Conservation (phyloP, 75 land plant genomes). For the Ceratopteris richardii region DNA sequence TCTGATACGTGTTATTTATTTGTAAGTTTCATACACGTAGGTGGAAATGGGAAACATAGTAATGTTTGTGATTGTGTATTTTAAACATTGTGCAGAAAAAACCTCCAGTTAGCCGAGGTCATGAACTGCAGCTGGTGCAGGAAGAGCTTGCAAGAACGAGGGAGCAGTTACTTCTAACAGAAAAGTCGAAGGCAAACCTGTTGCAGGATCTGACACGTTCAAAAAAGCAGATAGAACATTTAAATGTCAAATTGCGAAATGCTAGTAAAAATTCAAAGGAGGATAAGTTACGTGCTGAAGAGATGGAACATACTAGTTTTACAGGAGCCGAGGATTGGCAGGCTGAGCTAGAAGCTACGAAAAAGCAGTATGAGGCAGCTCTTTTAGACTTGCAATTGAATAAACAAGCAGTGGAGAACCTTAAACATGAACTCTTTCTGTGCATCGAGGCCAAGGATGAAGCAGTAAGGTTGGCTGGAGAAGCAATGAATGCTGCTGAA, state of each 20-base stretch:
- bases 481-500: conserved; percentile 34
- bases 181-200: conserved; percentile 50
- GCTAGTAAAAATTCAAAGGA: conserved; percentile 35
- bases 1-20: too few relatives aligned
- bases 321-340: conserved; percentile 14
- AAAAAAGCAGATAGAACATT: conserved; percentile 38
- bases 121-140: conserved; percentile 52
- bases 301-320: conserved; percentile 28
- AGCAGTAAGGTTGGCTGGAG: conserved; percentile 35
- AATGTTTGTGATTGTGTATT: too few relatives aligned
- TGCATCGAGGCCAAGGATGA: conserved; percentile 39
- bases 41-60: too few relatives aligned
- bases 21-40: too few relatives aligned
- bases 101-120: conserved; percentile 6
- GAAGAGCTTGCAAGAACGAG: conserved; percentile 58
- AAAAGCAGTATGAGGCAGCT: conserved; percentile 28
- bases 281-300: conserved; percentile 38
- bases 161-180: conserved; percentile 51
- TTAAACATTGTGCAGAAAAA: too few relatives aligned
- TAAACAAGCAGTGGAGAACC: conserved; percentile 44
- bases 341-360: conserved; percentile 39
- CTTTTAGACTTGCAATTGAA: conserved; percentile 46
- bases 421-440: conserved; percentile 41
- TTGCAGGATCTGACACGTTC: conserved; percentile 60
- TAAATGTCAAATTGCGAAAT: conserved; percentile 35